Base-by-base conservation (phyloP, 2,329 filamentous ascomycete species). In the Clonostachys solani region DNA sequence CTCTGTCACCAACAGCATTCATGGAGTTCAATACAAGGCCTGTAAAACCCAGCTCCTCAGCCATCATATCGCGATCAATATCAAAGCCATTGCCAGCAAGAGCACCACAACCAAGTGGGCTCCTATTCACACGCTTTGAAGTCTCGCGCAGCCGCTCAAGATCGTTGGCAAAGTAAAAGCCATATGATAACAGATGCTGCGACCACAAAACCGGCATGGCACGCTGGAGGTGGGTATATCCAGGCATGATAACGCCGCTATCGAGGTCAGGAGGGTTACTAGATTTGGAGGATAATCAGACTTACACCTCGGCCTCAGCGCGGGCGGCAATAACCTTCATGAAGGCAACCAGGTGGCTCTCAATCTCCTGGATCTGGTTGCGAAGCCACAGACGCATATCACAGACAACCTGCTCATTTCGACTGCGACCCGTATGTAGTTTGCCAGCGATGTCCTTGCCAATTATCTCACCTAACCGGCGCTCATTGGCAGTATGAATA, bases 161-260 rank as follows among this genome's bases (percentile, higher is more conserved):
- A 65, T 95, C 90, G 36, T 74, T 74, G 13, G 79, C 73, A 60
- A 95, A 92, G 33, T 81, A 79, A 44, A 81, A 80, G 45, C 79
- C 88, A 61, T 91, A 85, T 43, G 84, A 86, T 53, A 95, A 69
- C 61, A 95, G 74, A 86, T 86, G 92, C 60, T 94, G 89, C 47
- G 78, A 83, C 86, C 87, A 95, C 51, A 87, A 76, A 55, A 95
- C 83, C 2, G 89, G 89, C 68, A 88, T 70, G 2, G 89, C 89
- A 46, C 88, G 84, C 70, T 95, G 90, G 36, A 94, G 71, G 67
- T 95, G 90, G 13, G 89, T 95, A 69, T 95, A 95, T 4, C 88
- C 88, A 2, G 90, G 90, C 87, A 95, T 94, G 59, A 95, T 65
- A 53, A 81, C 75, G 56, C 88, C 84, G 52, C 54, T 55, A 34